Evolutionary conservation across 352 stramenopile species (phyloP), one percentile per base, ranked within the genome.

Genomic region (Phytophthora brassicae): DNA sequence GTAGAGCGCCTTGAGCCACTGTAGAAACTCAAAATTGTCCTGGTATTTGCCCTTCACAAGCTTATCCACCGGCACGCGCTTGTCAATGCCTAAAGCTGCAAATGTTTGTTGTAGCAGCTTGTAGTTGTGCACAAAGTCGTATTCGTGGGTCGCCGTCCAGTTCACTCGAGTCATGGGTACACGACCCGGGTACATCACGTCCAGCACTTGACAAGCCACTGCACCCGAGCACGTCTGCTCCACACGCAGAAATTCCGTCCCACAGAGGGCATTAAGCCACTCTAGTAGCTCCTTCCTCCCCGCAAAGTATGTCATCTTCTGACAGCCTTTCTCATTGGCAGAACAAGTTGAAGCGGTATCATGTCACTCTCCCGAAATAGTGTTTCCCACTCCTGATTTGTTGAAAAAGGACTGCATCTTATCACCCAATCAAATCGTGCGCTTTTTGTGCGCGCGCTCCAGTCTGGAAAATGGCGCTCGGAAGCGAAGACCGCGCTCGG

Each of bases 11-110:
- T 97, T 98, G 61, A 96, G 94, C 91, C 96, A 99, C 81, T 99
- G 98, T 89, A 99, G 99, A 70, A 99, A 99, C 76, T 99, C 98
- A 55, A 99, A 85, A 77, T 99, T 99, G 74, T 99, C 97, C 74
- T 99, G 97, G 84, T 99, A 99, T 74, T 99, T 99, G 43, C 92
- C 98, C n/a, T 96, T 86, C 64, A 99, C 98, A 23, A 99, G 84
- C 33, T 97, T 96, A 52, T 99, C 91, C 23, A 99, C 97, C 70
- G 99, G 96, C 23, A 99, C 95, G 77, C 98, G 82, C 54, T 90
- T 81, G 64, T 98, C 92, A 59, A 99, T 97, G 53, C 97, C 92
- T 41, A 99, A 75, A 39, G 93, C 97, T 56, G 89, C 90, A 67
- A 99, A 99, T 48, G 91, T 96, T 46, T 92, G 94, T 75, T 99